Evolutionary conservation across 1,139 yeast species (phyloP), one percentile per base, ranked within the genome.

Genomic region (Geotrichum restrictum): DNA sequence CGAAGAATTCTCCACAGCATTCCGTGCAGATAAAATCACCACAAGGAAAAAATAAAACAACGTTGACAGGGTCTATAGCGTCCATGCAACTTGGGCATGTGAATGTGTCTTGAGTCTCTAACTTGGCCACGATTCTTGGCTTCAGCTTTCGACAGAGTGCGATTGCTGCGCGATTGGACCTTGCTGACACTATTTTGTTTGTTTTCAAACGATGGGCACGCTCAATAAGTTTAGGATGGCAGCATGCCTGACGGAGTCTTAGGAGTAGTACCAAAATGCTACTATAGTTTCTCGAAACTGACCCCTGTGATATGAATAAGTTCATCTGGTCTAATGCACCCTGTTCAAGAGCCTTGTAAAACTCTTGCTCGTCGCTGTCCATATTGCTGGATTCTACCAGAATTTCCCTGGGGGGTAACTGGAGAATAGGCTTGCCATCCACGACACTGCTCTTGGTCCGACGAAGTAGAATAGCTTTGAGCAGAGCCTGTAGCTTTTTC

Each of bases 201-300:
- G 49, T 42, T 36, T 54, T 54, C 2, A 48, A 18, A 10, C 45
- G 42, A 44, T 57, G 79, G 24, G 91, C 91, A 51, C 85, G 74
- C 57, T 81, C 79, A 37, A 88, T 93, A 54, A 93, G 72, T 61
- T 79, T 83, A 41, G 83, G 81, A 68, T 93, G 98, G 62, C 91
- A 83, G 65, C 97, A 88, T 1, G 96, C 94, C 69, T 93, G 98
- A 56, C 98, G 77, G 61, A 93, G 74, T 49, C 98, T 76, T 45
- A 91, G 71, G 56, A 93, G 74, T 61, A 91, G 70, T 0, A 89
- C 83, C 60, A 93, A 77, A 53, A 88, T 82, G 54, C 78, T 78
- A 3, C 85, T 77, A 62, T 79, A 81, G 50, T 75, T 70, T 41
- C 58, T 61, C 1, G 61, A 64, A 4, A 63, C 58, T 1, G 62